Evolutionary conservation across 805 yeast genomes (phyloP).

Genomic region (Maudiozyma barnettii): DNA sequence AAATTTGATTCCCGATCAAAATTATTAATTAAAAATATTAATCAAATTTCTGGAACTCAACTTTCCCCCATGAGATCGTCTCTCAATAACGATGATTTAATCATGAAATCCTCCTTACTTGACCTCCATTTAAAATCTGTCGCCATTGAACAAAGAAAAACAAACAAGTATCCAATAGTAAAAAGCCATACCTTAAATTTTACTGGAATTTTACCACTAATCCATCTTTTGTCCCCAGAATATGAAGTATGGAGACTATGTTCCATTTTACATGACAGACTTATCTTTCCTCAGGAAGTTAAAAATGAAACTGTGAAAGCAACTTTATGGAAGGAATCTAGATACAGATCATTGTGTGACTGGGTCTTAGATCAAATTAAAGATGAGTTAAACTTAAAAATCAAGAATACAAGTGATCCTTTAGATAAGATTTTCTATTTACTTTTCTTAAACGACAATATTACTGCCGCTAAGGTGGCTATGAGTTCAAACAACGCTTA

Average conservation of each 20-base stretch:
- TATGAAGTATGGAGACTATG: conserved; percentile 45
- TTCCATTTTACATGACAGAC: conserved; percentile 51
- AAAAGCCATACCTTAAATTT: conserved; percentile 29
- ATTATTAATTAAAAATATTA: conserved; percentile 10
- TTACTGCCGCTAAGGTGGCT: conserved; percentile 55
- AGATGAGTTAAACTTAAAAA: conserved; percentile 27
- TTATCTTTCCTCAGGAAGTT: conserved; percentile 13
- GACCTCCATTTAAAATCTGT: conserved; percentile 19
- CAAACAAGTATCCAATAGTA: conserved; percentile 33
- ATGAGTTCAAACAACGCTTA: conserved; percentile 55
- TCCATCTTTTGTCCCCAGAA: conserved; percentile 11
- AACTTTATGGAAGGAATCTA: conserved; percentile 26
- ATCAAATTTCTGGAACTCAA: conserved; percentile 7
- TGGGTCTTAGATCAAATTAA: conserved; percentile 49
- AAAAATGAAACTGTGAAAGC: conserved; percentile 15
- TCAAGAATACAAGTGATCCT: conserved; percentile 29
- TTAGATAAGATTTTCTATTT: conserved; percentile 44
- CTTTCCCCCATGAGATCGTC: background rate
- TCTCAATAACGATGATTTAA: background rate
- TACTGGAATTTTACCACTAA: conserved; percentile 14
- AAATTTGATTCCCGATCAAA: conserved; percentile 14
- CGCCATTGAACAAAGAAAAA: conserved; percentile 18
- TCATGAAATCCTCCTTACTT: background rate
- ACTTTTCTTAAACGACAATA: conserved; percentile 46
- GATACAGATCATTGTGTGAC: conserved; percentile 38